phyloP scores from a whole-genome alignment of 148 eudicot genomes.

The Suaeda aralocaspica region DNA sequence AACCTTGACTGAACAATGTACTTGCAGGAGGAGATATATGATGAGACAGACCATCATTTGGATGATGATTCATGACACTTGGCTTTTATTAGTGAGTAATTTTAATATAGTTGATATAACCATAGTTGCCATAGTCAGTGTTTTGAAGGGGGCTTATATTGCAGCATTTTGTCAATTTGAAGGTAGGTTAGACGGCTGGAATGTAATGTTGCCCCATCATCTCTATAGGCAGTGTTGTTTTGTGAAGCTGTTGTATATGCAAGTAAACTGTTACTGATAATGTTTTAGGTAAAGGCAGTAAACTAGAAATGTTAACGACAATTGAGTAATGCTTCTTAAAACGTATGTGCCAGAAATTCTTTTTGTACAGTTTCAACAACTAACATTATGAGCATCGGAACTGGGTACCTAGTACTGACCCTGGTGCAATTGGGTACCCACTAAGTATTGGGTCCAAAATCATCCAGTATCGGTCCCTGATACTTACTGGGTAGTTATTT shows the following conservation, averaged over 20 bases:
- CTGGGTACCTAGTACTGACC: no score
- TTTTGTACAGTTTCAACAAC: not conserved
- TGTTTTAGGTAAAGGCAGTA: not conserved
- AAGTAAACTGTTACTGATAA: conserved; percentile 2
- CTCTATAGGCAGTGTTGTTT: conserved; percentile 7
- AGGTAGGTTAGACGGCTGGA: conserved; percentile 16
- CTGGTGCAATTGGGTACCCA: no score
- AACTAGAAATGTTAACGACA: not conserved
- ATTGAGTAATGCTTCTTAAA: not conserved
- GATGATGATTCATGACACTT: conserved; percentile 56
- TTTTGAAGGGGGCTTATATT: not conserved
- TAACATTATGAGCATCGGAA: not conserved
- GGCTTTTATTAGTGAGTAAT: not conserved
- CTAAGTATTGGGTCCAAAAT: no score
- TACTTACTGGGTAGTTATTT: no score
- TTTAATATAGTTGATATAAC: not conserved
- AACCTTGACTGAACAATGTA: not conserved
- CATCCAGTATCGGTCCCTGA: no score
- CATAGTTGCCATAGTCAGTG: not conserved
- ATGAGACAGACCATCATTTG: conserved; percentile 85
- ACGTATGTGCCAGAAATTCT: not conserved
- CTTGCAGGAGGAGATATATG: conserved; percentile 94
- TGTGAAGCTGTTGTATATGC: conserved; percentile 9
- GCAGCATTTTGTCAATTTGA: conserved; percentile 19
- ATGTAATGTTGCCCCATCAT: not conserved